A percentile compares a stretch with the other conserved stretches of the same genome.
Conservation (phyloP, 371 early-diverging fungal genomes). For the Lichtheimia corymbifera region DNA sequence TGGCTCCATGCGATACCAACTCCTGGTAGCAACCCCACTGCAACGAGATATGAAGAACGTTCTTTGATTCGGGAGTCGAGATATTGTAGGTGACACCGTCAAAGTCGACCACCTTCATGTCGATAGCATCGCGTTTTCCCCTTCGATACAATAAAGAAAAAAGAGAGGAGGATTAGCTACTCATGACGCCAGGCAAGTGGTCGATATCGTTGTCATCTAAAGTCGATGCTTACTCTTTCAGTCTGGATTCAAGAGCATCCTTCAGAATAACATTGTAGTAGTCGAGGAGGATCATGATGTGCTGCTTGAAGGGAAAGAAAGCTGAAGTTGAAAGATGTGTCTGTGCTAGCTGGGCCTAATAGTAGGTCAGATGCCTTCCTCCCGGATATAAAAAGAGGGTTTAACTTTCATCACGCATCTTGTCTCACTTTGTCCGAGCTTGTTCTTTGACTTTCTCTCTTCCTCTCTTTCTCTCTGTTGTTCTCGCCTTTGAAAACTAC, state of each 20-base stretch:
- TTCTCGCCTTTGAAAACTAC: not conserved
- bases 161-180: not conserved
- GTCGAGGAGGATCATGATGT: constrained; percentile 67
- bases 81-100: constrained; percentile 92
- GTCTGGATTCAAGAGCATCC: constrained; percentile 57
- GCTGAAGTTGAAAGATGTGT: constrained; percentile 6
- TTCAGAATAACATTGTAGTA: constrained; percentile 70
- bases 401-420: not conserved
- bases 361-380: too few species aligned
- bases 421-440: not conserved
- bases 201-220: not conserved
- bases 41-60: constrained; percentile 76
- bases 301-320: not conserved
- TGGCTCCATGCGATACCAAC: constrained; percentile 79
- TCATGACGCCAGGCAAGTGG: not conserved
- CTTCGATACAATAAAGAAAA: constrained; percentile 35
- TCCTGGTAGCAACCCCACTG: constrained; percentile 83
- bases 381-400: too few species aligned
- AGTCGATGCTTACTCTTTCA: constrained; percentile 51
- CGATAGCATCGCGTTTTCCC: constrained; percentile 81
- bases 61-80: constrained; percentile 75
- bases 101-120: constrained; percentile 90
- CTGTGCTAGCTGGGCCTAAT: not conserved
- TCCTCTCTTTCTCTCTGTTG: not conserved
- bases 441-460: not conserved